A percentile compares a stretch with the other conserved stretches of the same genome.
These are phyloP conservation scores for Colletotrichum truncatum DNA, from an alignment of 2,329 filamentous ascomycete genomes.

Conservation along the genomic window DNA sequence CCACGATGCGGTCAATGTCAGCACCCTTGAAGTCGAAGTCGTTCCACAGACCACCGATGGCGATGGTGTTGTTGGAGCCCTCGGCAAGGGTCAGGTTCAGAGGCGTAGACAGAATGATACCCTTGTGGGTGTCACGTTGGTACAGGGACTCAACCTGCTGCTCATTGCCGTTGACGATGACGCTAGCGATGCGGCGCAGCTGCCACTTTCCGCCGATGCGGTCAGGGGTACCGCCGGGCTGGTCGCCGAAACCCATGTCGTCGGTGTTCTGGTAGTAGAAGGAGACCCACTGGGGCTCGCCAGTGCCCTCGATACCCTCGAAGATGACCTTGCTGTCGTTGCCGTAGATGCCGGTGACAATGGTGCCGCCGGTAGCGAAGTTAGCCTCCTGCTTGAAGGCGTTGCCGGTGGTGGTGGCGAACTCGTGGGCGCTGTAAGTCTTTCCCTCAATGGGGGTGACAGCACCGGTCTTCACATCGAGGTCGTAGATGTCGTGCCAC, in stretches of 20 bases:
- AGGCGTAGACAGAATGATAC: conserved; percentile 66
- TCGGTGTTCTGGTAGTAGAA: conserved; percentile 69
- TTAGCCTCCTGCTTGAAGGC: conserved; percentile 62
- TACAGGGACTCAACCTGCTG: conserved; percentile 57
- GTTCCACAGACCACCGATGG: conserved; percentile 65
- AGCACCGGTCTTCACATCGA: conserved; percentile 60
- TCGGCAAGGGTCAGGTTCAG: conserved; percentile 61
- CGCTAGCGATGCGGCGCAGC: conserved; percentile 66
- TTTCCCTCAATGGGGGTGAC: conserved; percentile 55
- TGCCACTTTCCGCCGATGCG: conserved; percentile 69
- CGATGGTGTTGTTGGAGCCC: conserved; percentile 61
- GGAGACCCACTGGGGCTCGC: conserved; percentile 61
- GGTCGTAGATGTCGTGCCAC: conserved; percentile 64
- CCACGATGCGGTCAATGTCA: conserved; percentile 67
- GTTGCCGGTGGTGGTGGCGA: conserved; percentile 50
- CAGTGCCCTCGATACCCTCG: conserved; percentile 49
- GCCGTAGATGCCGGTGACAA: conserved; percentile 60
- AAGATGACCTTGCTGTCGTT: conserved; percentile 63
- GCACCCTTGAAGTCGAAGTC: conserved; percentile 65
- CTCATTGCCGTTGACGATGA: conserved; percentile 62
- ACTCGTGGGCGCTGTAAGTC: conserved; percentile 52
- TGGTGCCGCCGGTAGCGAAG: conserved; percentile 54
- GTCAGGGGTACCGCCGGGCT: conserved; percentile 64
- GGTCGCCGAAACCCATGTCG: conserved; percentile 68
- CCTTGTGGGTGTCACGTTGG: conserved; percentile 64